Base-by-base conservation (phyloP, 345 rosid genomes). In the Citrus hindsii region DNA sequence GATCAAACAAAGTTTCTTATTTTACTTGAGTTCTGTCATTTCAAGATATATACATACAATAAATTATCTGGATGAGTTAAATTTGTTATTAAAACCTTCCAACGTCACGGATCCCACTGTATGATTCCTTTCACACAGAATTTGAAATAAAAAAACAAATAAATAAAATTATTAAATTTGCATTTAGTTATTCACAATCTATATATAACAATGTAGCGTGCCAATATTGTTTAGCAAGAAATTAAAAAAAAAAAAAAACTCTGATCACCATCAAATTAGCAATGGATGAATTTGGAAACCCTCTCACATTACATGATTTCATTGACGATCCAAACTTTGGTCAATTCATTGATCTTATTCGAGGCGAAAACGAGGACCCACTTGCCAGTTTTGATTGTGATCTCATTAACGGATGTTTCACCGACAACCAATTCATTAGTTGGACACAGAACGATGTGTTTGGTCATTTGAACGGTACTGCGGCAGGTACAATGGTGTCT, bases 331-430 rank as follows among this genome's bases (percentile, higher is more conserved):
- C 91, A 37, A 87, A 87, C 60, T 89, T 92, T 33, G 86, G 89
- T 67, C 94, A 87, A 59, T 90, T 92, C 86, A 78, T 89, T 48
- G 78, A 86, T 61, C 86, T 86, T 40, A 86, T 91, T n/a, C 87
- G 89, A 24, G 92, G 92, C 19, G 94, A 87, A 67, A 85, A 71
- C 13, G 81, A 84, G 3, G 83, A 80, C 55, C 75, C 84, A 2
- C 28, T 78, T 51, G 65, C 71, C 0, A 78, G 67, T 53, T 84
- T 86, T 53, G 88, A 85, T 71, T 79, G 68, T 18, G 85, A 78
- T 51, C 76, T 84, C 21, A 33, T 82, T 66, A 82, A 77, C 67
- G 88, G 83, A 21, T 83, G 81, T 35, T 69, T 79, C 1, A 87
- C 79, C 14, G 51, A 28, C 48, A 79, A 67, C 67, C 82, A 81